Evolutionary conservation across 148 eudicot genomes (phyloP).

Genomic region (Rhododendron williamsianum): DNA sequence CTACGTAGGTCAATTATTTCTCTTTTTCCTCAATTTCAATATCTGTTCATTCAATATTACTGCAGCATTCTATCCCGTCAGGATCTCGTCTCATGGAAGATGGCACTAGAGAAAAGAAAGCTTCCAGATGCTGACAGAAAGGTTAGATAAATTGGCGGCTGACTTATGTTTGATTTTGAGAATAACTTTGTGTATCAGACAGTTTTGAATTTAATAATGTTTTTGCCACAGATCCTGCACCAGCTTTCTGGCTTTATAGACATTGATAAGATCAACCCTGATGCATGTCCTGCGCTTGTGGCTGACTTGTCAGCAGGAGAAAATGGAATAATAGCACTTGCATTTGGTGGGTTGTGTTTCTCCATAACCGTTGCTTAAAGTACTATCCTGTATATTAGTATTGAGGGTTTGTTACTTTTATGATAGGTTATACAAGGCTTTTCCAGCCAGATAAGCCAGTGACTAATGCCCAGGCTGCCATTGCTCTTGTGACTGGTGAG

Average conservation of each 20-base stretch:
- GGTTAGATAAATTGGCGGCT: conserved; percentile 32
- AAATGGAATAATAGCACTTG: conserved; percentile 77
- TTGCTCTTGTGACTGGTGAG: conserved; percentile 90
- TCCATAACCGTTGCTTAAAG: not conserved
- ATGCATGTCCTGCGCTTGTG: conserved; percentile 91
- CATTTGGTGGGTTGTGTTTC: conserved; percentile 65
- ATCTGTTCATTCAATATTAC: conserved; percentile 4
- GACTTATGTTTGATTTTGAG: not conserved
- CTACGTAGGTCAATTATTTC: not conserved
- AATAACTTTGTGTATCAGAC: not conserved
- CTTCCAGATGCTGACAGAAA: conserved; percentile 75
- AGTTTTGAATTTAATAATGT: not conserved
- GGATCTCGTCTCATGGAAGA: conserved; percentile 98
- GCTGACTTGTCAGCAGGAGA: conserved; percentile 88
- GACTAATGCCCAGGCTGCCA: conserved; percentile 94
- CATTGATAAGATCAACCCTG: conserved; percentile 77
- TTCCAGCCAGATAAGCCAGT: conserved; percentile 97
- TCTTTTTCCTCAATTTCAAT: conserved; percentile 4
- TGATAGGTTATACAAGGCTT: conserved; percentile 83
- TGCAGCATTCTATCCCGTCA: conserved; percentile 93
- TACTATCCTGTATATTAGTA: conserved; percentile 1
- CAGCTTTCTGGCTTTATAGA: conserved; percentile 89
- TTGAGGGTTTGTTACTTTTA: conserved; percentile 6
- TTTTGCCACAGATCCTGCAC: conserved; percentile 48
- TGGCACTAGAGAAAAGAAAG: conserved; percentile 80